Base-by-base conservation (phyloP, 805 yeast species). In the Myxozyma melibiosi region DNA sequence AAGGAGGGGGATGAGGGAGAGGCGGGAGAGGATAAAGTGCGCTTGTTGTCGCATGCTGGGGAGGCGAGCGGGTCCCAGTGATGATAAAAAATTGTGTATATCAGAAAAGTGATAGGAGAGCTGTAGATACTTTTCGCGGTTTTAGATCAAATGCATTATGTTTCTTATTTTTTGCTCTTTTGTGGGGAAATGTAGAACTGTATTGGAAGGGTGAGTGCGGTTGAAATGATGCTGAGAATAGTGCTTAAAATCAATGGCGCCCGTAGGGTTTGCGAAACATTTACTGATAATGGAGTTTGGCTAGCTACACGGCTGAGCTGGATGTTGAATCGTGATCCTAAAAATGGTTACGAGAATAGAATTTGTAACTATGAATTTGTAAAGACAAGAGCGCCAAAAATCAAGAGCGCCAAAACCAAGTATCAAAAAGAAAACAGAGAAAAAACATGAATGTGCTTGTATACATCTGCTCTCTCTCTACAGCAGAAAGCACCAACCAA, bases 11-110 rank as follows among this genome's bases (percentile, higher is more conserved):
- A 41, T n/a, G 30, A 38, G 44, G 18, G 25, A 8, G 27, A 33
- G 28, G 37, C 20, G 20, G 48, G 46, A 5, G 56, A 53, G 46
- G 56, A 45, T 46, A 53, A 45, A 20, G 56, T 39, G 24, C 40
- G 51, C 25, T 46, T 53, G 35, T 33, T 53, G 42, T 16, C 41
- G 14, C 13, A 37, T 11, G 27, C 52, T 25, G 42, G 38, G 9
- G 51, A 53, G 22, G 55, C 28, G 7, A 44, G 55, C 8, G 42
- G 51, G 27, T 51, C 54, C 4, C 40, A 37, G 37, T 25, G n/a
- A n/a, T 30, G 11, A 30, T 8, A 38, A 30, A 34, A 24, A 16
- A 43, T 16, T 16, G 11, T 27, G 37, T 14, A 16, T 18, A n/a
- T 9, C 11, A 11, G 7, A 30, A 30, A 30, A 8, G 11, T 30